Evolutionary conservation across 345 rosid genomes (phyloP).

Genomic region (Barbarea vulgaris): DNA sequence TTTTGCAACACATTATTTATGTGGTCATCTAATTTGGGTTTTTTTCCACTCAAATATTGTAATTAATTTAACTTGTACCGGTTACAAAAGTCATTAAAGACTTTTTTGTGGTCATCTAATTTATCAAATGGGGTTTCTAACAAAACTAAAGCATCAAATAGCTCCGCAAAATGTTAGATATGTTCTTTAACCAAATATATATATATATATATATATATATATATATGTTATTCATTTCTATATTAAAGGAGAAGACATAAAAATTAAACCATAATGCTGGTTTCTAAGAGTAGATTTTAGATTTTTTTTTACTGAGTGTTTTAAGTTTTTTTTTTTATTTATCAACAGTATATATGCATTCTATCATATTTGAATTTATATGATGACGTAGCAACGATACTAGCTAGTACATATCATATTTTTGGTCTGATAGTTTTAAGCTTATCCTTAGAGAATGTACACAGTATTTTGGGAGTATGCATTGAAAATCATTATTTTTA

Average conservation of each 20-base stretch:
- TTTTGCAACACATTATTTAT: not conserved
- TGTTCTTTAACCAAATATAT: too few species aligned
- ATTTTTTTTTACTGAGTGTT: not conserved
- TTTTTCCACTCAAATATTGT: too few species aligned
- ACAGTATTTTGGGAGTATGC: too few species aligned
- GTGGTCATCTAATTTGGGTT: not conserved
- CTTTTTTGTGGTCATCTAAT: not conserved
- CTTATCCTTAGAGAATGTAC: not conserved
- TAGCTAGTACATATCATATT: not conserved
- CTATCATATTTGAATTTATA: not conserved
- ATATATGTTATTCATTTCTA: not conserved
- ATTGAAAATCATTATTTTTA: not conserved
- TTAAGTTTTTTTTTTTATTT: not conserved
- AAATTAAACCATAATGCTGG: not conserved
- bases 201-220: too few species aligned
- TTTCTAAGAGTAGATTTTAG: not conserved
- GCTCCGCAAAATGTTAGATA: too few species aligned
- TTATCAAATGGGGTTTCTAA: not conserved
- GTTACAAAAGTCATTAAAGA: too few species aligned
- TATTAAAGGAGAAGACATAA: not conserved
- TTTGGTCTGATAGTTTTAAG: not conserved
- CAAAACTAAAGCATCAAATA: not conserved
- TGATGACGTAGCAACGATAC: not conserved
- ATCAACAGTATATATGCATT: not conserved
- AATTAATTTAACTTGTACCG: too few species aligned